Percentiles rank a stretch among this genome's conserved stretches.
Conservation (phyloP, 345 rosid genomes). For the Draba incana region DNA sequence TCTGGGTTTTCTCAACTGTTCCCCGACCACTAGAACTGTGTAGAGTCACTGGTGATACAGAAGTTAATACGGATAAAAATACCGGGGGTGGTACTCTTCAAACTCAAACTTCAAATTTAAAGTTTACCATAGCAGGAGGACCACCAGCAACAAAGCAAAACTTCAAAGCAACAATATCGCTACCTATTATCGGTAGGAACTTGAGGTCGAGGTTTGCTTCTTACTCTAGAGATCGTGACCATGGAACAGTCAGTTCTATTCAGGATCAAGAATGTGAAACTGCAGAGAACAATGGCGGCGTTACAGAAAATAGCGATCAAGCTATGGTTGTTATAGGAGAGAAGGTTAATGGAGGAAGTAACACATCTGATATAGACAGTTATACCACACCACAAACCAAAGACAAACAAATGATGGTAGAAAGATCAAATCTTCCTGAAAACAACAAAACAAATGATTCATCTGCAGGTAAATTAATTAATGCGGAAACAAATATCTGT, state of each 20-base stretch:
- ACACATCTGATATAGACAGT: conserved; percentile 29
- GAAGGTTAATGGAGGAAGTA: conserved; percentile 19
- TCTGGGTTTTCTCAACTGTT: conserved; percentile 78
- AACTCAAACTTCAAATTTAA: conserved; percentile 51
- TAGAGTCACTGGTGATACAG: conserved; percentile 67
- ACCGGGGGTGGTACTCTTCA: conserved; percentile 38
- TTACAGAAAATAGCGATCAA: conserved; percentile 26
- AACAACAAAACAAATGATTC: conserved; percentile 40
- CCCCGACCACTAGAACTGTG: conserved; percentile 70
- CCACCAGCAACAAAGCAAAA: conserved; percentile 84
- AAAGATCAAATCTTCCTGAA: conserved; percentile 42
- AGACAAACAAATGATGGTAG: conserved; percentile 35
- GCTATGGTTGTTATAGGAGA: conserved; percentile 24
- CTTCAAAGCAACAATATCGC: conserved; percentile 81
- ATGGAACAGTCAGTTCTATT: conserved; percentile 19
- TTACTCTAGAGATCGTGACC: conserved; percentile 55
- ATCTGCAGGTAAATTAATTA: conserved; percentile 46
- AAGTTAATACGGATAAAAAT: conserved; percentile 46
- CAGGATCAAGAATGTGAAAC: conserved; percentile 29
- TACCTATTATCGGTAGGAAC: conserved; percentile 77
- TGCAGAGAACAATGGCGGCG: conserved; percentile 27
- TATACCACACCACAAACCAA: conserved; percentile 39
- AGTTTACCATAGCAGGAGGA: conserved; percentile 90
- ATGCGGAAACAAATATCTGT: conserved; percentile 14
- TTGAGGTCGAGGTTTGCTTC: conserved; percentile 73